Conservation (phyloP, 2,329 filamentous ascomycete species). For the Aspergillus sp. region DNA sequence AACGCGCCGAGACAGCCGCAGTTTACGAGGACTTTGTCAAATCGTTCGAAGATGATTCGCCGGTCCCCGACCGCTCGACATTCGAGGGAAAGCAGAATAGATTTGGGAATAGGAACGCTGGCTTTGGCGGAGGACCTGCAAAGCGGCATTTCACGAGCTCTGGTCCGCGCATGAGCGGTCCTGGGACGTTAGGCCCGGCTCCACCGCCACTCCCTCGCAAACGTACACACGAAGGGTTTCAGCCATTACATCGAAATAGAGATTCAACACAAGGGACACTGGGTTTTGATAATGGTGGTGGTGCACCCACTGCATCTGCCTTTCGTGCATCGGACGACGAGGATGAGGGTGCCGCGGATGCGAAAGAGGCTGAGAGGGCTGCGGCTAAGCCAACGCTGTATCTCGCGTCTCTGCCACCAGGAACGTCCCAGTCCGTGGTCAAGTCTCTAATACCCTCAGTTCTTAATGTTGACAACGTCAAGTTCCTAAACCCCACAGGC, state of each 20-base stretch:
- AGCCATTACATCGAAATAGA: slow-evolving; percentile 39
- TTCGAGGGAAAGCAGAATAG: slow-evolving; percentile 25
- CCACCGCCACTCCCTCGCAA: slow-evolving; percentile 44
- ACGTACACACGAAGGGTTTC: slow-evolving; percentile 43
- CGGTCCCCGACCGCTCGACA: slow-evolving; percentile 14
- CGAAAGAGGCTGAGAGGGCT: slow-evolving; percentile 46
- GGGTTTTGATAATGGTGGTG: slow-evolving; percentile 37
- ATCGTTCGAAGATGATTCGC: slow-evolving; percentile 54
- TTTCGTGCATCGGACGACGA: slow-evolving; percentile 48
- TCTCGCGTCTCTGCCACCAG: slow-evolving; percentile 54
- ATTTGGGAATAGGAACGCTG: slow-evolving; percentile 34
- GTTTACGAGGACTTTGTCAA: slow-evolving; percentile 87
- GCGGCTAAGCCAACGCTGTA: slow-evolving; percentile 57
- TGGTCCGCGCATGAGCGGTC: slow-evolving; percentile 49
- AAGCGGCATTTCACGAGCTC: slow-evolving; percentile 63
- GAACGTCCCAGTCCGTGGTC: slow-evolving; percentile 50
- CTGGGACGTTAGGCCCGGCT: slow-evolving; percentile 49
- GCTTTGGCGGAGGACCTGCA: slow-evolving; percentile 40
- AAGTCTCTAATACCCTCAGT: slow-evolving; percentile 52
- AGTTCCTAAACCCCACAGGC: slow-evolving; percentile 61
- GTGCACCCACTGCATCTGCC: slow-evolving; percentile 33
- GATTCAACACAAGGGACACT: slow-evolving; percentile 38
- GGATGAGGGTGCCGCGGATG: slow-evolving; percentile 40
- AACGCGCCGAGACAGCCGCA: slow-evolving; percentile 82
- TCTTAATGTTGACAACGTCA: slow-evolving; percentile 70